Base-by-base conservation (phyloP, 2,329 filamentous ascomycete species). In the Lasiodiplodia theobromae region DNA sequence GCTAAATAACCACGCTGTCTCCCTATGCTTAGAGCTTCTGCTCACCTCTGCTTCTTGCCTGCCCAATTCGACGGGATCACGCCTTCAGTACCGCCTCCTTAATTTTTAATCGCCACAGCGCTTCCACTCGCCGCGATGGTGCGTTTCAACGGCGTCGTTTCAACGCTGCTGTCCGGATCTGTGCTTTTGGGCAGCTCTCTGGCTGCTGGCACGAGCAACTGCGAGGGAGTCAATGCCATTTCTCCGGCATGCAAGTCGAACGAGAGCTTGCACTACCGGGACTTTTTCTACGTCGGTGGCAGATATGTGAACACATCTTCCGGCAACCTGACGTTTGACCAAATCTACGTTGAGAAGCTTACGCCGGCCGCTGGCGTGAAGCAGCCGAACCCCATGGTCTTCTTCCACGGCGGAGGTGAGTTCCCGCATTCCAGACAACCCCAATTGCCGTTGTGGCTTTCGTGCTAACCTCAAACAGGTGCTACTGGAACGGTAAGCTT, bases 271-370 rank as follows among this genome's bases (percentile, higher is more conserved):
- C 72, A 74, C 56, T 67, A 70, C 5, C 71, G 73, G 44, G 73
- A 75, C 68, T 69, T 71, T 37, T 75, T 75, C 65, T 75, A 75
- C 66, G 68, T 75, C n/a, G 73, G 74, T 18, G 73, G 73, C 62
- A 58, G 71, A 53, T 75, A 75, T 60, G 69, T 73, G 53, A 69
- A 74, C 25, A 74, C 68, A n/a, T 69, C 71, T 14, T 70, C 71
- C 28, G 70, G 71, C 10, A 71, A 73, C 66, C 28, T 64, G 38
- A 54, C 58, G 14, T 68, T 58, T n/a, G 80, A 81, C 66, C 86
- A 87, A 77, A 85, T 87, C 79, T 87, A 87, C 71, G 84, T 87
- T 34, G 86, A 87, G 76, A 79, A 79, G 67, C 77, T 86, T 18
- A 71, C 72, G 7, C 83, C 84, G 16, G 69, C 72, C 6, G 28